Conservation (phyloP, 441 rosid species). For the Capsella rubella region DNA sequence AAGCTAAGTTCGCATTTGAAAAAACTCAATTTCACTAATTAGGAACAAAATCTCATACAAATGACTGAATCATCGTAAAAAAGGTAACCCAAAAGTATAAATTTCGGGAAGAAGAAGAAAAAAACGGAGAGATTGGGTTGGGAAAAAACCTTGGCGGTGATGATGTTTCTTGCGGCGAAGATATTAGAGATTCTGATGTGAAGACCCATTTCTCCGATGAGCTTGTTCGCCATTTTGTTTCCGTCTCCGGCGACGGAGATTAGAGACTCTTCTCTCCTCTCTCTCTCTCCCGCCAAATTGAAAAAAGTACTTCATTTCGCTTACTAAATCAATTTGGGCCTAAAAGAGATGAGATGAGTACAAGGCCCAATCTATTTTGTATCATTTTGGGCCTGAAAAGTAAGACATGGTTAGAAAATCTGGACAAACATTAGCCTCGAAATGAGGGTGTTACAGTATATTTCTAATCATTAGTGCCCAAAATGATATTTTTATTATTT, state of each 20-base stretch:
- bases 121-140: background rate
- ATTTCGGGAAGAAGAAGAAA: too few relatives aligned
- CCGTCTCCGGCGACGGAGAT: slow-evolving; percentile 24
- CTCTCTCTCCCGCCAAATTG: slow-evolving; percentile 49
- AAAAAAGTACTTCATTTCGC: background rate
- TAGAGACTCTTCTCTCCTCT: slow-evolving; percentile 22
- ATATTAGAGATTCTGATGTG: slow-evolving; percentile 58
- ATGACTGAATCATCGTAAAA: background rate
- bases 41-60: background rate
- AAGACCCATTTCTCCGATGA: slow-evolving; percentile 64
- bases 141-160: slow-evolving; percentile 64
- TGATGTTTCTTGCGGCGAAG: slow-evolving; percentile 80
- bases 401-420: too few relatives aligned
- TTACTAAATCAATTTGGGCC: background rate
- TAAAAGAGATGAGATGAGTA: background rate
- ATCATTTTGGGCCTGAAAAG: too few relatives aligned
- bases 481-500: too few relatives aligned
- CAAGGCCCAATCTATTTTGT: background rate
- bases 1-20: too few relatives aligned
- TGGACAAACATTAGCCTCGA: too few relatives aligned
- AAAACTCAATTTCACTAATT: background rate
- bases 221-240: slow-evolving; percentile 68
- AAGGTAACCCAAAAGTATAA: too few relatives aligned
- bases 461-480: too few relatives aligned
- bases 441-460: too few relatives aligned